Conservation (phyloP, 2,329 filamentous ascomycete species). For the Nemania sp. region DNA sequence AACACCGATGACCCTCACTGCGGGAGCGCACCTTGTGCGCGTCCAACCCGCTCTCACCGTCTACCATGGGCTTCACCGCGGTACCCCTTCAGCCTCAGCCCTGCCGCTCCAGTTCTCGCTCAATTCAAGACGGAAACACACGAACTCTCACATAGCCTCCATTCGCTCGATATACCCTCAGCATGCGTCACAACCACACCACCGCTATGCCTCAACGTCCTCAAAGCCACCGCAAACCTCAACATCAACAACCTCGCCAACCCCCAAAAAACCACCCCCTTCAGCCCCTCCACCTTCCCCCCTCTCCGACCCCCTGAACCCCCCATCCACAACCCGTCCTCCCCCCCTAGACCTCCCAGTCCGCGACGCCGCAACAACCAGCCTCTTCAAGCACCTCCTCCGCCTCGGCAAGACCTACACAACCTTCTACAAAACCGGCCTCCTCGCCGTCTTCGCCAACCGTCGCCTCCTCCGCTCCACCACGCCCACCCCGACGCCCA, state of each 20-base stretch:
- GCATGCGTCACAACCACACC: background rate
- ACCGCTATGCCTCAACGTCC: constrained; percentile 20
- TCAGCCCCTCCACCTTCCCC: constrained; percentile 11
- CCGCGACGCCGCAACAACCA: constrained; percentile 60
- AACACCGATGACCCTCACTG: constrained; percentile 38
- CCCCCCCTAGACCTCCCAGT: constrained; percentile 74
- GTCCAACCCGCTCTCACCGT: constrained; percentile 33
- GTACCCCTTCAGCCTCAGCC: constrained; percentile 7
- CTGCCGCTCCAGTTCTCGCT: constrained; percentile 6
- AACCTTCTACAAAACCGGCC: constrained; percentile 87
- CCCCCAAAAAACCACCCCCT: background rate
- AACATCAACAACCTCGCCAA: constrained; percentile 11
- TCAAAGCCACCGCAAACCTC: too few relatives aligned
- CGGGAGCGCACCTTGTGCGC: constrained; percentile 46
- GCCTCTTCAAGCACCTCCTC: constrained; percentile 66
- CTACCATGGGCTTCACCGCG: constrained; percentile 13
- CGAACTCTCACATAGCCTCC: background rate
- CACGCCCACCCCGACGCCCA: constrained; percentile 53
- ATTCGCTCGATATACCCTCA: background rate
- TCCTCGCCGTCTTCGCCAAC: constrained; percentile 80
- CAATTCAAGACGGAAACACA: background rate
- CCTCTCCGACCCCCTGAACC: constrained; percentile 68
- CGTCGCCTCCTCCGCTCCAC: constrained; percentile 60
- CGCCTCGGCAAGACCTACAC: constrained; percentile 79
- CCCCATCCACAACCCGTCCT: constrained; percentile 78